Evolutionary conservation across 2,329 filamentous ascomycete species (phyloP).

Genomic region (Talaromyces sp.): DNA sequence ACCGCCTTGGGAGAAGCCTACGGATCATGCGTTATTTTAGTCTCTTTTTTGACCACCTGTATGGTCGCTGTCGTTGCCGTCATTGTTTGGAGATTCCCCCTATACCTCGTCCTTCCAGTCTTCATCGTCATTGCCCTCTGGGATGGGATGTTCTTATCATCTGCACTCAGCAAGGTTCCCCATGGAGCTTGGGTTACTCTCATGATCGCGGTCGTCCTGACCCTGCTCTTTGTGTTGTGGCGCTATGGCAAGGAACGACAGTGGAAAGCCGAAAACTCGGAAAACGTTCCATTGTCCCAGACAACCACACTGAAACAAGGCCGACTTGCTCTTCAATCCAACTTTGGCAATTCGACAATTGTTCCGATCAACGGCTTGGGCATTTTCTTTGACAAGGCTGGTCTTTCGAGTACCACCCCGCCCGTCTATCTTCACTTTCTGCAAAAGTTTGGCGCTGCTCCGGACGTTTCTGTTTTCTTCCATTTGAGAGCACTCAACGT

Average conservation of each 20-base stretch:
- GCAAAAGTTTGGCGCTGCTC: slow-evolving; percentile 63
- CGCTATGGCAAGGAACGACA: slow-evolving; percentile 75
- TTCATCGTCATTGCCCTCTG: slow-evolving; percentile 63
- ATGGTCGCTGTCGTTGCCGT: slow-evolving; percentile 70
- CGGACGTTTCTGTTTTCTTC: slow-evolving; percentile 69
- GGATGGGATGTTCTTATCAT: slow-evolving; percentile 67
- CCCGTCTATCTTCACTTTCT: slow-evolving; percentile 70
- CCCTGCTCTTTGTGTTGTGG: slow-evolving; percentile 68
- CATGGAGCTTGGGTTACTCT: slow-evolving; percentile 76
- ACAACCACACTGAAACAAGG: slow-evolving; percentile 22
- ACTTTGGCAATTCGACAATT: slow-evolving; percentile 39
- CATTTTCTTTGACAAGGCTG: slow-evolving; percentile 76
- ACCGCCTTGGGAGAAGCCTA: slow-evolving; percentile 70
- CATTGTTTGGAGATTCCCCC: slow-evolving; percentile 65
- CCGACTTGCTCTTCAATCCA: slow-evolving; percentile 29
- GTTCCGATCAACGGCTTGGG: slow-evolving; percentile 57
- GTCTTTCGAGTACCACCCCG: slow-evolving; percentile 55
- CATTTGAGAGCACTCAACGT: slow-evolving; percentile 63
- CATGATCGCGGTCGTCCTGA: slow-evolving; percentile 59
- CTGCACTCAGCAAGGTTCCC: slow-evolving; percentile 68
- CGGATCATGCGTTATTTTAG: slow-evolving; percentile 74
- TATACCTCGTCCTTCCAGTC: slow-evolving; percentile 57
- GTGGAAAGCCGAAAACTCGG: slow-evolving; percentile 65
- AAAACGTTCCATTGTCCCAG: slow-evolving; percentile 50
- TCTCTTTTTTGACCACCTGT: slow-evolving; percentile 73